Base-by-base conservation (phyloP, 148 eudicot genomes). In the Spergularia marina region DNA sequence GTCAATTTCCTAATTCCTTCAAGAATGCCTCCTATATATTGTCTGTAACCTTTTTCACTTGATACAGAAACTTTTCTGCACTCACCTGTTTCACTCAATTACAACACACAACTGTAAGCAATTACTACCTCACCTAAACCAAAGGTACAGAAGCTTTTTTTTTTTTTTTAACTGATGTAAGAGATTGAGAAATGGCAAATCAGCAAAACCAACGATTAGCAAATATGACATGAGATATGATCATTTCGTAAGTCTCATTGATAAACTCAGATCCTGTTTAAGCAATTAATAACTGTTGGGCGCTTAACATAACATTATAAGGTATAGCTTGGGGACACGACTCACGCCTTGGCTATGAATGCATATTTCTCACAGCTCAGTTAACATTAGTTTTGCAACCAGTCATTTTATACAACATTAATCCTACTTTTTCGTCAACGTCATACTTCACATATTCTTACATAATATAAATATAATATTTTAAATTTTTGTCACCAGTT, bases 1-100 rank as follows among this genome's bases (percentile, higher is more conserved):
- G 65, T 91, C 98, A 76, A 96, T 88, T 62, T 98, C 98, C 78
- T 97, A 98, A 34, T 97, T 98, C 74, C 99, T 90, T 75, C 99
- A 98, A 44, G 94, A 96, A 82, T 96, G 97, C 86, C 99, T 88
- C 75, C 91, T 85, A 81, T 96, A 96, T 7, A 96, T 84, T 83
- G 92, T 96, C 76, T 92, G 99, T 23, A 78, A 70, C 83, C 93
- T 85, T 84, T 96, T 81, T 91, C 92, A 44, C 99, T 97, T 44
- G 98, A 91, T 2, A 96, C 99, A 12, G 94, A 91, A 55, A 96
- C 85, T 96, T 96, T 2, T 92, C 98, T 25, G 98, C 99, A 82
- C 92, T 95, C 23, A 91, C 86, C 99, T 91, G 72, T 80, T 77
- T 13, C 47, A 23, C 77, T 61, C 76, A 79, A 68, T 70, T 71